Base-by-base conservation (phyloP, 257 asterid species). In the Linderniella brevidens region DNA sequence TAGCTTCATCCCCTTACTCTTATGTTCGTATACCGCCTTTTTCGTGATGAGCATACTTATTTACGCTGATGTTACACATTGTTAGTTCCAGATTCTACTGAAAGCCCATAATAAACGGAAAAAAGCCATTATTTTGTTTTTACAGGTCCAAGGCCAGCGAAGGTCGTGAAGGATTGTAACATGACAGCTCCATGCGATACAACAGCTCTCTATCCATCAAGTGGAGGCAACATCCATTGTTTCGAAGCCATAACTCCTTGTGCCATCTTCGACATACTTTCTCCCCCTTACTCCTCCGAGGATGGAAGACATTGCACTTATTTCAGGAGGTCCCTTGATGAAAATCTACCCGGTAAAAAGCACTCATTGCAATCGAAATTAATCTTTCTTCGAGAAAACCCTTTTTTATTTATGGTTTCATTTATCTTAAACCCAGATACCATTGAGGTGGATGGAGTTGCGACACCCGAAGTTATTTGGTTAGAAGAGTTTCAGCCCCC, bases 261-360 rank as follows among this genome's bases (percentile, higher is more conserved):
- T 42, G 99, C 99, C 35, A 68, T 90, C 60, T 81, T 90, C 40
- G 99, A 90, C 67, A 90, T 90, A 66, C 94, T 90, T 52, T 86
- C 83, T 57, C 99, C 99, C 37, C 99, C 99, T 17, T 90, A 90
- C 74, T 75, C 81, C 51, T 66, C 94, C 17, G 94, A 75, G 54
- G 93, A 77, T 37, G 99, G 96, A 35, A 77, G 99, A 0, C 96
- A 90, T 52, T 90, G 99, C 77, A 75, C 93, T 55, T 90, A 90
- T 58, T 90, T 73, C 59, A 73, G 77, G 58, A 75, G 64, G 70
- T 77, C 92, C 63, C 68, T 74, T 3, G 70, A 65, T 39, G 67
- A 44, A 25, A 93, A 85, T 70, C 67, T 79, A 35, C 88, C 94
- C n/a, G 92, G 99, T 90, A 82, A 60, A n/a, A 35, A 48, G 2